Conservation (phyloP, 2,329 filamentous ascomycete genomes). For the Daldinia sp. region DNA sequence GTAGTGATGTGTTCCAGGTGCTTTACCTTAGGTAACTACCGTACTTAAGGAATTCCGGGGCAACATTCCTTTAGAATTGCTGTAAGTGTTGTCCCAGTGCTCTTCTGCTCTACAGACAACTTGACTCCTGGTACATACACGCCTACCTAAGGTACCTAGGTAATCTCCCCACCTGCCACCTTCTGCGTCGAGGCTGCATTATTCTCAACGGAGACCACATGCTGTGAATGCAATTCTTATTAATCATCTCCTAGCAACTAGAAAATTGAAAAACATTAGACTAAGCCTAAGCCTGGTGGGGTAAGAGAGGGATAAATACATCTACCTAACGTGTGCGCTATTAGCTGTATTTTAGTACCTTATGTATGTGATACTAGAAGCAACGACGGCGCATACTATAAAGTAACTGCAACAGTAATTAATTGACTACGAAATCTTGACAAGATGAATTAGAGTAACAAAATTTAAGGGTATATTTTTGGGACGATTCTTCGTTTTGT, state of each 20-base stretch:
- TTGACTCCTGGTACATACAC: neutral
- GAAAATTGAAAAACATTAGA: neutral
- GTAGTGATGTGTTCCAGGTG: neutral
- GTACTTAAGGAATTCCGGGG: neutral
- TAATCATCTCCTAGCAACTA: neutral
- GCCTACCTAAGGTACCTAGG: neutral
- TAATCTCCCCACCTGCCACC: conserved; percentile 2
- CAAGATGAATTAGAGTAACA: neutral
- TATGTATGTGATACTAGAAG: neutral
- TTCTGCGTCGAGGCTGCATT: neutral
- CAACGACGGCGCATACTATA: neutral
- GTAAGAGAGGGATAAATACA: too few relatives aligned
- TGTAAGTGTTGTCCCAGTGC: neutral
- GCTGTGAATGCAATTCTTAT: neutral
- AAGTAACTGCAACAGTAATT: neutral
- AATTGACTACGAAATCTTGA: neutral
- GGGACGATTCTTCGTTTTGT: neutral
- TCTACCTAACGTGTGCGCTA: too few relatives aligned
- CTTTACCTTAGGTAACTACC: neutral
- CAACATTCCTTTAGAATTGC: neutral
- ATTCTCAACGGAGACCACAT: neutral
- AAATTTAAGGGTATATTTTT: neutral
- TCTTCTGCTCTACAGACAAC: neutral
- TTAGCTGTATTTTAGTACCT: too few relatives aligned
- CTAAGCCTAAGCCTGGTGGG: neutral